These are phyloP conservation scores for Symbiodinium natans DNA, from an alignment of 73 alveolate genomes.

Conservation along the genomic window DNA sequence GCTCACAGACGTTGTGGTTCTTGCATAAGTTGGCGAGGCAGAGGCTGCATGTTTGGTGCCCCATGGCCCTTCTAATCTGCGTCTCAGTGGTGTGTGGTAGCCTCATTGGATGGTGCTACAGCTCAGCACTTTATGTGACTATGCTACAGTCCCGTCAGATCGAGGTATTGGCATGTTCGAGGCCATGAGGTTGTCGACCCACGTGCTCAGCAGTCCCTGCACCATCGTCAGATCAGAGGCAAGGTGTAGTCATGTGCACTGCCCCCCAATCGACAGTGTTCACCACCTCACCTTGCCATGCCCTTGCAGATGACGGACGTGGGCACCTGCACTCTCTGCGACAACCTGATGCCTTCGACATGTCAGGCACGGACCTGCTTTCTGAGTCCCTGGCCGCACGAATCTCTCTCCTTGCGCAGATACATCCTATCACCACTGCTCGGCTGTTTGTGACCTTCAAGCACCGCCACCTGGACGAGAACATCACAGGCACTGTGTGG, in stretches of 20 bases:
- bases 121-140: no score
- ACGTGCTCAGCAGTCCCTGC: conserved; percentile 91
- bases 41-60: conserved; percentile 88
- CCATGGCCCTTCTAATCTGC: conserved; percentile 75
- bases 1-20: no score
- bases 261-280: background rate
- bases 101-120: background rate
- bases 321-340: conserved; percentile 93
- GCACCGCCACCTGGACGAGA: conserved; percentile 90
- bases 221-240: conserved; percentile 88
- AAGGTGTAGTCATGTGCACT: background rate
- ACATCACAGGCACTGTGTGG: conserved; percentile 94
- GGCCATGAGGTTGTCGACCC: conserved; percentile 87
- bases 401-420: background rate
- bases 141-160: background rate
- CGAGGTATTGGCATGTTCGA: conserved; percentile 91
- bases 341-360: conserved; percentile 67
- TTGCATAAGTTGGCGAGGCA: conserved; percentile 33
- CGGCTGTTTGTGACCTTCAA: conserved; percentile 91
- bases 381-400: no score
- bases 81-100: conserved; percentile 41
- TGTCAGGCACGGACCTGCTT: conserved; percentile 53
- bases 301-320: conserved; percentile 63
- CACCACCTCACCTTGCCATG: no score
- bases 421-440: conserved; percentile 90